Conservation (phyloP, 176 grass and related monocot species). For the Cenchrus purpureus region DNA sequence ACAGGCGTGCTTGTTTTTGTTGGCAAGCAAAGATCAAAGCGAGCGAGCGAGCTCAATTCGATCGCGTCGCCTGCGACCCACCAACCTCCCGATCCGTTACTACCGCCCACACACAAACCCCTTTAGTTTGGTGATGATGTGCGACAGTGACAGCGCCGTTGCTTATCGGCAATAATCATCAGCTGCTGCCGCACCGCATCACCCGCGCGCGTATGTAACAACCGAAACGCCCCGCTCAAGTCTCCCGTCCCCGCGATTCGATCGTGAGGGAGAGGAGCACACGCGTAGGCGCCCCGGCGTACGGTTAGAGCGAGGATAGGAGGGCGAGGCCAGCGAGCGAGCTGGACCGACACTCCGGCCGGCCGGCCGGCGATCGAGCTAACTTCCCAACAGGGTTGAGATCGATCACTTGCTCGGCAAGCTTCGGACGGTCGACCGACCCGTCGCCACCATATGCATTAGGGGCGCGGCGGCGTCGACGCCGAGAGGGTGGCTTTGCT, state of each 20-base stretch:
- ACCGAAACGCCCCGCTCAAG: constrained; percentile 29
- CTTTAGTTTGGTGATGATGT: constrained; percentile 13
- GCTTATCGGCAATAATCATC: constrained; percentile 10
- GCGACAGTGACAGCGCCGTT: constrained; percentile 28
- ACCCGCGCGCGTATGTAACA: not conserved
- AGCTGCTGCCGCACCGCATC: not conserved
- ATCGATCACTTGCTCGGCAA: constrained; percentile 49
- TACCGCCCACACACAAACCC: not conserved
- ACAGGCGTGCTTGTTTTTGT: constrained; percentile 29
- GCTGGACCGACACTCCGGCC: not conserved
- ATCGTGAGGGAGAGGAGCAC: not conserved
- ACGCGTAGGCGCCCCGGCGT: not conserved
- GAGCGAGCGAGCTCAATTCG: not conserved
- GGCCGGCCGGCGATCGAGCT: not conserved
- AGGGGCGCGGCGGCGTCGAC: not conserved
- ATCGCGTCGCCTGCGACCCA: constrained; percentile 21
- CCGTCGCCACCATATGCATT: not conserved
- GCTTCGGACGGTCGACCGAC: constrained; percentile 1
- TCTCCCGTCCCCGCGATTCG: not conserved
- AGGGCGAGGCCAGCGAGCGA: not conserved
- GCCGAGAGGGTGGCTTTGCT: constrained; percentile 29
- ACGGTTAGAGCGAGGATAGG: not conserved
- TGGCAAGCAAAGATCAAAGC: constrained; percentile 37
- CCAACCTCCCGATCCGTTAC: constrained; percentile 39
- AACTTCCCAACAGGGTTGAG: constrained; percentile 29